These are phyloP conservation scores for Maudiozyma pseudohumilis DNA, from an alignment of 805 yeast genomes.

Conservation along the genomic window DNA sequence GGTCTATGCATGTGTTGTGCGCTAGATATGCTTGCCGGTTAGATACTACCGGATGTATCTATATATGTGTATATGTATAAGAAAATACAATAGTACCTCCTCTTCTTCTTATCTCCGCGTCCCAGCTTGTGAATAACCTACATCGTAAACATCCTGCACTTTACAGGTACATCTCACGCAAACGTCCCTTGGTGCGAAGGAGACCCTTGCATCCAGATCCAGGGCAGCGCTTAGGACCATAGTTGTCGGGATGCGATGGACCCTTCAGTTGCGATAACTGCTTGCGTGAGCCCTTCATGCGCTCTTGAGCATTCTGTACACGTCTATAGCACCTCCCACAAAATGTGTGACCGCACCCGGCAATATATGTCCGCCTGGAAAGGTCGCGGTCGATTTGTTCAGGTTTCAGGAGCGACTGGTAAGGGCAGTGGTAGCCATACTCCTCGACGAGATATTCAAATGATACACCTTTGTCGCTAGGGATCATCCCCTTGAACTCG, in stretches of 20 bases:
- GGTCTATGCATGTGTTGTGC: slow-evolving; percentile 45
- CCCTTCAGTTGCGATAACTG: slow-evolving; percentile 20
- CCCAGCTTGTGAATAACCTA: too few species aligned
- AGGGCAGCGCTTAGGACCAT: slow-evolving; percentile 52
- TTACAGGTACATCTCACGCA: slow-evolving; percentile 43
- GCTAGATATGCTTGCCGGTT: slow-evolving; percentile 37
- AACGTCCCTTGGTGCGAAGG: slow-evolving; percentile 39
- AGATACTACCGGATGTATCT: not conserved
- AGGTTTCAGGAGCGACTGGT: slow-evolving; percentile 44
- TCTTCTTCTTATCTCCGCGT: too few species aligned
- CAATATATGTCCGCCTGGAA: slow-evolving; percentile 55
- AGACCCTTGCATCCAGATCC: slow-evolving; percentile 39
- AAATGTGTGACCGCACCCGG: slow-evolving; percentile 73
- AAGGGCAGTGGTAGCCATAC: slow-evolving; percentile 48
- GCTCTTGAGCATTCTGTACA: slow-evolving; percentile 36
- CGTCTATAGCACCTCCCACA: slow-evolving; percentile 78
- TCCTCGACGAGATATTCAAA: slow-evolving; percentile 27
- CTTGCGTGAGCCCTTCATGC: slow-evolving; percentile 17
- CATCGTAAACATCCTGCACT: too few species aligned
- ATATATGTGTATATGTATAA: too few species aligned
- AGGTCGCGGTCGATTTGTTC: slow-evolving; percentile 47
- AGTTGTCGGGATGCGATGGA: slow-evolving; percentile 34
- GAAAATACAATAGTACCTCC: too few species aligned
- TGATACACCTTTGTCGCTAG: slow-evolving; percentile 17
- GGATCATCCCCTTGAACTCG: slow-evolving; percentile 31